These are phyloP conservation scores for Amanita molliuscula DNA, from an alignment of 768 basidiomycete species.

Conservation along the genomic window DNA sequence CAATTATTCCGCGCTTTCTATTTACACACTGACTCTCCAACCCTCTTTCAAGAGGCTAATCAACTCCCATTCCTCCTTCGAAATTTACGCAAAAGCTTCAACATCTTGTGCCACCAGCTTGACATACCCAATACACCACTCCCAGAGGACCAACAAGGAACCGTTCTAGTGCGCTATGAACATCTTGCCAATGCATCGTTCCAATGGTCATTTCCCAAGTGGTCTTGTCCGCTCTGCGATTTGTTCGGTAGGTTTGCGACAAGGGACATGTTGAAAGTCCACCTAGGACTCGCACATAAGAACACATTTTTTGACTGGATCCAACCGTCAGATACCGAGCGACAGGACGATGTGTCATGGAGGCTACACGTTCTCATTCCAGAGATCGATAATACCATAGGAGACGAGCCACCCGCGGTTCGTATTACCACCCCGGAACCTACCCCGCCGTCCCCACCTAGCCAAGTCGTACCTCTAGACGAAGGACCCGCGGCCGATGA, in stretches of 20 bases:
- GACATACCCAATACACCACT: conserved; percentile 21
- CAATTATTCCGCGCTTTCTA: conserved; percentile 26
- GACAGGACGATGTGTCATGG: background rate
- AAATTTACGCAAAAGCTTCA: conserved; percentile 40
- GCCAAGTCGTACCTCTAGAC: background rate
- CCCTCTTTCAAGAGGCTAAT: conserved; percentile 26
- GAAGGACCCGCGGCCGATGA: background rate
- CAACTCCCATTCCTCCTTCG: conserved; percentile 49
- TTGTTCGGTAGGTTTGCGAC: conserved; percentile 14
- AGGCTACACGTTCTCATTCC: conserved; percentile 5
- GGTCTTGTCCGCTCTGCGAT: conserved; percentile 18
- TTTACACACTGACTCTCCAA: conserved; percentile 16
- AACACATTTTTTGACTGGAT: conserved; percentile 16
- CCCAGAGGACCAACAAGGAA: conserved; percentile 13
- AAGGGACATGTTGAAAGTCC: conserved; percentile 17
- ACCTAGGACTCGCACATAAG: conserved; percentile 17
- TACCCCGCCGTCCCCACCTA: background rate
- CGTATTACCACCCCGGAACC: background rate
- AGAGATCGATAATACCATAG: background rate
- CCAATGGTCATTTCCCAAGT: conserved; percentile 7
- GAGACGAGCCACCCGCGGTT: background rate
- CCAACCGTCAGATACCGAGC: background rate
- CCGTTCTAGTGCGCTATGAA: conserved; percentile 17
- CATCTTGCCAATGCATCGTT: conserved; percentile 8
- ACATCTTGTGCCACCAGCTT: conserved; percentile 24